Percentiles rank a stretch among this genome's conserved stretches.
Evolutionary conservation across 2,329 filamentous ascomycete species (phyloP).

Genomic region (Colletotrichum horii): DNA sequence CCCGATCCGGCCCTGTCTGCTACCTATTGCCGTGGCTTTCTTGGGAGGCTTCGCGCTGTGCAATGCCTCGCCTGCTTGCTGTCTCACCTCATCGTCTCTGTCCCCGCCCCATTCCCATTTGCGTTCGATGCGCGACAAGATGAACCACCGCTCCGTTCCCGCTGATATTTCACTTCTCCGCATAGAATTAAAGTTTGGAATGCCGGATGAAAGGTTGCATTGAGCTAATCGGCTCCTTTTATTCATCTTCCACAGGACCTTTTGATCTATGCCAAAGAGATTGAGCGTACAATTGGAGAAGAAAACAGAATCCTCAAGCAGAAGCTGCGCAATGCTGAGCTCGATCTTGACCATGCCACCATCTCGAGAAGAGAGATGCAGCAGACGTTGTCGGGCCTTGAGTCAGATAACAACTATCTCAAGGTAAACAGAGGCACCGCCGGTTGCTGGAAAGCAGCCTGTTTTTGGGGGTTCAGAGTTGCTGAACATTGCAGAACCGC

Average conservation of each 20-base stretch:
- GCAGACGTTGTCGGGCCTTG: slow-evolving; percentile 45
- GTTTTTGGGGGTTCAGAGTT: neutral
- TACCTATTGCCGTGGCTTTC: neutral
- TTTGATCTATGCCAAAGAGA: slow-evolving; percentile 46
- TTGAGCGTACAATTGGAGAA: slow-evolving; percentile 46
- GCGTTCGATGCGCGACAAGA: neutral
- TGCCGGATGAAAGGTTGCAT: neutral
- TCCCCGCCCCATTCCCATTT: neutral
- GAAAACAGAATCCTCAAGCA: slow-evolving; percentile 49
- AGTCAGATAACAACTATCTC: slow-evolving; percentile 44
- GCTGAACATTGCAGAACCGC: slow-evolving; percentile 42
- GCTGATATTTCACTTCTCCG: neutral
- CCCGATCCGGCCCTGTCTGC: neutral
- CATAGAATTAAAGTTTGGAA: neutral
- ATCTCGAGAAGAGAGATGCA: slow-evolving; percentile 56
- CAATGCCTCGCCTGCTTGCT: neutral
- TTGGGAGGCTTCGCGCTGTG: neutral
- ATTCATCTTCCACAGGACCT: slow-evolving; percentile 44
- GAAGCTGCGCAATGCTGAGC: slow-evolving; percentile 46
- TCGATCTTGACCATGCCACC: slow-evolving; percentile 57
- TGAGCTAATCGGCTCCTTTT: neutral
- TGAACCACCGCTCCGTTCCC: neutral
- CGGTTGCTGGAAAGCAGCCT: slow-evolving; percentile 5
- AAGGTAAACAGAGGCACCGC: slow-evolving; percentile 44
- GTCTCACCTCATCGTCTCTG: neutral